These are phyloP conservation scores for Nitzschia palea DNA, from an alignment of 108 stramenopile species.

Conservation along the genomic window DNA sequence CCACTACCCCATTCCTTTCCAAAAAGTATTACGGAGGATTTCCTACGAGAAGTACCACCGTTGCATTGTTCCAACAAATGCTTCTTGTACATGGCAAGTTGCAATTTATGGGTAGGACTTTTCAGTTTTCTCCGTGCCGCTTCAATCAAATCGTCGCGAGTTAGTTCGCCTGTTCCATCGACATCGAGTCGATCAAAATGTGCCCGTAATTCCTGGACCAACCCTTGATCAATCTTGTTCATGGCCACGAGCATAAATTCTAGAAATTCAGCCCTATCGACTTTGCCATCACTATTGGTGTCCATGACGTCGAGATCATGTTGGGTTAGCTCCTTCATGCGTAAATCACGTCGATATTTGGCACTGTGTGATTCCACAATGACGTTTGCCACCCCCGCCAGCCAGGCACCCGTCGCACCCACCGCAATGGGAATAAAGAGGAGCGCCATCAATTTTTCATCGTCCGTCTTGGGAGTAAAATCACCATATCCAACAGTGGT, in stretches of 20 bases:
- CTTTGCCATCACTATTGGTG: constrained; percentile 45
- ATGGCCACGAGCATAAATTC: constrained; percentile 78
- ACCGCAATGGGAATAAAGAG: constrained; percentile 61
- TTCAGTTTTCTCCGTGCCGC: constrained; percentile 47
- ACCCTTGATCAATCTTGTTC: constrained; percentile 64
- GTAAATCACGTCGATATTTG: constrained; percentile 17
- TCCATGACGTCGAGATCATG: constrained; percentile 57
- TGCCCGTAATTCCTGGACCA: constrained; percentile 62
- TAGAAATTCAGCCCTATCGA: constrained; percentile 64
- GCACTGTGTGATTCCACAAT: constrained; percentile 37
- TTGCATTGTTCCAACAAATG: neutral
- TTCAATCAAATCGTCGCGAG: constrained; percentile 49
- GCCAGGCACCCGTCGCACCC: constrained; percentile 48
- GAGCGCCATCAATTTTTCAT: constrained; percentile 25
- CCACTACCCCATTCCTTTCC: neutral
- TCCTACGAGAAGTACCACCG: neutral
- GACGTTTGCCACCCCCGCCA: constrained; percentile 45
- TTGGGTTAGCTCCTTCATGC: constrained; percentile 39
- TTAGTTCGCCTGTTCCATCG: constrained; percentile 47
- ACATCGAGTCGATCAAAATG: constrained; percentile 61
- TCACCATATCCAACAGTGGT: constrained; percentile 40
- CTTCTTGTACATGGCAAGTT: constrained; percentile 41
- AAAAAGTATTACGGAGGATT: neutral
- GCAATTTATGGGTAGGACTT: constrained; percentile 32
- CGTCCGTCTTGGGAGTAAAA: constrained; percentile 8